These are phyloP conservation scores for Bipolaris cookei DNA, from an alignment of 2,329 filamentous ascomycete species.

Conservation along the genomic window DNA sequence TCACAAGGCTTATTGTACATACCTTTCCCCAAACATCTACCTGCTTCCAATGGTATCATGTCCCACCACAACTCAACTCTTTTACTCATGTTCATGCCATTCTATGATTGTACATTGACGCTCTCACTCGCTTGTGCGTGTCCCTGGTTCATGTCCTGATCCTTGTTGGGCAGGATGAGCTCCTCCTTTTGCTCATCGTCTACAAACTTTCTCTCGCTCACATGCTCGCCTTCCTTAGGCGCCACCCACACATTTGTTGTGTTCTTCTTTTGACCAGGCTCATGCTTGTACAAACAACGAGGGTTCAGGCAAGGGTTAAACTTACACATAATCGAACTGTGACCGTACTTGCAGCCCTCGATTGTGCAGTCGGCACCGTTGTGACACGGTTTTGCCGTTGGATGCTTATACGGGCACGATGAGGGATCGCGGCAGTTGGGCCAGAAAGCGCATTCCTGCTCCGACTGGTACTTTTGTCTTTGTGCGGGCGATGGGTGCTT, in stretches of 20 bases:
- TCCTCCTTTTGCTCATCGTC: conserved; percentile 73
- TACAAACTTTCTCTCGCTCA: conserved; percentile 89
- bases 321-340: conserved; percentile 82
- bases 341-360: conserved; percentile 86
- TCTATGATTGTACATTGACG: conserved; percentile 31
- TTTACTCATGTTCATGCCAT: background rate
- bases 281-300: conserved; percentile 87
- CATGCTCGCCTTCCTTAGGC: conserved; percentile 61
- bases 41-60: conserved; percentile 26
- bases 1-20: conserved; percentile 37
- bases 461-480: conserved; percentile 76
- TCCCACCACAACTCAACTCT: conserved; percentile 3
- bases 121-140: conserved; percentile 26
- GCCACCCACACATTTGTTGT: conserved; percentile 90
- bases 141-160: conserved; percentile 25
- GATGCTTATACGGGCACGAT: conserved; percentile 87
- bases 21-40: conserved; percentile 6
- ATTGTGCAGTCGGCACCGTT: conserved; percentile 89
- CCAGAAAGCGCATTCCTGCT: conserved; percentile 89
- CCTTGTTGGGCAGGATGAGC: conserved; percentile 67
- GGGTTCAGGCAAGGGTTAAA: conserved; percentile 91
- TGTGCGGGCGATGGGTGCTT: conserved; percentile 91
- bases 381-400: conserved; percentile 82
- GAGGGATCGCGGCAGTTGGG: conserved; percentile 85
- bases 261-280: conserved; percentile 78